Conservation (phyloP, 371 early-diverging fungal genomes). For the Vairimorpha necatrix region DNA sequence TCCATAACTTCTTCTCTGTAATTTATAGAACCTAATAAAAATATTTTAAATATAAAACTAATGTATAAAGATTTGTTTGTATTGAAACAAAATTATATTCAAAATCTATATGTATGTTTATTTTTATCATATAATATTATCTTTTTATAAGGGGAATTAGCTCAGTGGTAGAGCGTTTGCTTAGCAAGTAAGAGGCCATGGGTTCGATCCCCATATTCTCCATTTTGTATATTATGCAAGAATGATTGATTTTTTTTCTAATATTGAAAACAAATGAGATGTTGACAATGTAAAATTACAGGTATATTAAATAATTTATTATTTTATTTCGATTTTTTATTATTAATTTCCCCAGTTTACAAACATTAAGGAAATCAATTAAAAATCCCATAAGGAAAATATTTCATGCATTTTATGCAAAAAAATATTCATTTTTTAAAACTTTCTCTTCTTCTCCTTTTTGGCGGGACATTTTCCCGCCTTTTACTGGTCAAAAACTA, state of each 20-base stretch:
- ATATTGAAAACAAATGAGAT: no score
- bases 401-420: no score
- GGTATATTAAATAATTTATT: no score
- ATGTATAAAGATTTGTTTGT: slow-evolving; percentile 6
- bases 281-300: no score
- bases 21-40: slow-evolving; percentile 20
- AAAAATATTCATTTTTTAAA: not conserved
- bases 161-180: slow-evolving; percentile 66
- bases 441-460: not conserved
- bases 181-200: slow-evolving; percentile 66
- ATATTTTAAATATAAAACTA: slow-evolving; percentile 1
- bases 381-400: no score
- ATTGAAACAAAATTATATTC: not conserved
- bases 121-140: not conserved
- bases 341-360: no score
- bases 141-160: slow-evolving; percentile 44
- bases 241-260: no score
- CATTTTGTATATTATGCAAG: no score
- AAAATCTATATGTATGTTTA: not conserved
- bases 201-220: slow-evolving; percentile 66
- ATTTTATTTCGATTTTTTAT: no score
- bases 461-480: not conserved
- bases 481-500: slow-evolving; percentile 22
- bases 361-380: no score
- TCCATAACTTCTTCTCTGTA: slow-evolving; percentile 32